phyloP scores from a whole-genome alignment of 2,329 filamentous ascomycete genomes.

The Fragosphaeria purpurea region DNA sequence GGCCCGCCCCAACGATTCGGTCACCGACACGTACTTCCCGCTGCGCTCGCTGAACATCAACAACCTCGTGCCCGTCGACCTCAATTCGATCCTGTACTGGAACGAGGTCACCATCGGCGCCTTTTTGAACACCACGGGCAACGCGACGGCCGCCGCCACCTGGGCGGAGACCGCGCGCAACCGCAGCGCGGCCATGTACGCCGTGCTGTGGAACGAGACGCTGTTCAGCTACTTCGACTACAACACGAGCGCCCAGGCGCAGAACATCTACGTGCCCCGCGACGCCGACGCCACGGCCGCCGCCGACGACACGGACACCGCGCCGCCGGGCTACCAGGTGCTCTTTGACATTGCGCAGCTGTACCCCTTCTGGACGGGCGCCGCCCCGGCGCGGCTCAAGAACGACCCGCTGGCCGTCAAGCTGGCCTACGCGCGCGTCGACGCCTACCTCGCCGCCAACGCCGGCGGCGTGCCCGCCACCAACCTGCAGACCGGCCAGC shows the following conservation, averaged over 20 bases:
- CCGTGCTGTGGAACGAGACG: conserved; percentile 54
- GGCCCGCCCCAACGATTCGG: conserved; percentile 45
- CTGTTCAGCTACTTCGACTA: conserved; percentile 59
- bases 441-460: conserved; percentile 38
- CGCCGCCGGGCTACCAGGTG: conserved; percentile 46
- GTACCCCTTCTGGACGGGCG: conserved; percentile 61
- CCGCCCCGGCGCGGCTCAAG: conserved; percentile 46
- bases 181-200: conserved; percentile 52
- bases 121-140: conserved; percentile 42
- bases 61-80: conserved; percentile 51
- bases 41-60: conserved; percentile 52
- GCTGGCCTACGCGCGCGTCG: conserved; percentile 43
- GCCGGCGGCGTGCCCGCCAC: conserved; percentile 52
- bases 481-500: conserved; percentile 50
- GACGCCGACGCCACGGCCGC: conserved; percentile 35
- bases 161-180: conserved; percentile 41
- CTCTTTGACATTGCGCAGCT: conserved; percentile 50
- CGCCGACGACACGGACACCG: conserved; percentile 29
- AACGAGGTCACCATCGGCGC: conserved; percentile 50
- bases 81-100: conserved; percentile 59
- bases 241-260: conserved; percentile 49
- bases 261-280: conserved; percentile 42
- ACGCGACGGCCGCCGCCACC: conserved; percentile 35
- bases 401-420: conserved; percentile 49
- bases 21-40: conserved; percentile 52